Evolutionary conservation across 202 grass and related monocot species (phyloP), one percentile per base, ranked within the genome.

Genomic region (Setaria viridis): DNA sequence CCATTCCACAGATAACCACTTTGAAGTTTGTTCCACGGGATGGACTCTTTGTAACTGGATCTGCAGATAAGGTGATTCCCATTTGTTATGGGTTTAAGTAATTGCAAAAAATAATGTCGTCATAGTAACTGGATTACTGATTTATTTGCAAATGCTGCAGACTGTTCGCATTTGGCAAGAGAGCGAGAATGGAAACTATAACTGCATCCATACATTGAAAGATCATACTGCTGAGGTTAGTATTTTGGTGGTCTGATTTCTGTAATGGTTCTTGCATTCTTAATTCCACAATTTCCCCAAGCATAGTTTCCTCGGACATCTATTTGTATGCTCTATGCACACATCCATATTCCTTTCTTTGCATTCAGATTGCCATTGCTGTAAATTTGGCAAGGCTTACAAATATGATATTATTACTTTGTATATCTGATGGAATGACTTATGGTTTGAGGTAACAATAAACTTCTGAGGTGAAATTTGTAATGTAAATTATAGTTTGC

Each of bases 141-240:
- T 56, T 57, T 80, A 45, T 69, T 77, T 74, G 14, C 53, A 74
- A 86, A 85, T 17, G 21, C 25, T 91, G 76, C 89, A 99, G 97
- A 99, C 97, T 85, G 97, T 99, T 93, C 90, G 90, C 63, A 72
- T 99, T 82, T 99, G 97, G 97, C 94, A 97, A 93, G 94, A 67
- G 80, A 79, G 78, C 55, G 94, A 97, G 19, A 84, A 92, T 81
- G 97, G 92, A 55, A 99, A 88, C 56, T 99, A 99, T 60, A 88
- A 82, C 83, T 99, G 92, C 72, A 42, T 88, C 43, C 82, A 90
- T 86, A 89, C 90, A 33, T 62, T 99, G 85, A 96, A 79, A 88
- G 97, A 96, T 32, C 97, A 99, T 87, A 87, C 79, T 56, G 93
- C 90, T 7, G 97, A 99, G 93, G 97, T 99, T 88, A 83, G 72